phyloP scores from a whole-genome alignment of 345 rosid species.

The Eutrema yunnanense region DNA sequence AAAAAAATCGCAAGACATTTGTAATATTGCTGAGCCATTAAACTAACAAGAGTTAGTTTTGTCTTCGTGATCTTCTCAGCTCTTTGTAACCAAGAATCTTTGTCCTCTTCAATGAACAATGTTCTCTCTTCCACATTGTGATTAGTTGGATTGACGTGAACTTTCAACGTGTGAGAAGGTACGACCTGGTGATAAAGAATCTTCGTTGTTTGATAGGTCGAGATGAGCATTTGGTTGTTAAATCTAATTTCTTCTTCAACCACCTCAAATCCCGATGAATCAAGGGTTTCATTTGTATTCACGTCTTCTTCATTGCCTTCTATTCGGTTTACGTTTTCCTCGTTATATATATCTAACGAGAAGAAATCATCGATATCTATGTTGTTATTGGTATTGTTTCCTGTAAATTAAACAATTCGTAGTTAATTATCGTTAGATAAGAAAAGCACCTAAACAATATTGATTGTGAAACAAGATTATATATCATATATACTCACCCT shows the following conservation, averaged over 20 bases:
- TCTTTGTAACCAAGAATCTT: slow-evolving; percentile 27
- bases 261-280: slow-evolving; percentile 58
- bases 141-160: slow-evolving; percentile 47
- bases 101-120: slow-evolving; percentile 19
- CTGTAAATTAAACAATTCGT: slow-evolving; percentile 23
- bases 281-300: slow-evolving; percentile 33
- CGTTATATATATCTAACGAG: slow-evolving; percentile 54
- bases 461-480: background rate
- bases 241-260: slow-evolving; percentile 59
- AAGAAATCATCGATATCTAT: slow-evolving; percentile 46
- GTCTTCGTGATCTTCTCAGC: slow-evolving; percentile 22
- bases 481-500: slow-evolving; percentile 36
- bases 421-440: background rate
- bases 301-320: slow-evolving; percentile 33
- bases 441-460: background rate
- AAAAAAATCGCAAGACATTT: slow-evolving; percentile 14
- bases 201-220: slow-evolving; percentile 66
- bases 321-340: slow-evolving; percentile 20
- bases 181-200: slow-evolving; percentile 74
- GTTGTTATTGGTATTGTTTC: slow-evolving; percentile 19
- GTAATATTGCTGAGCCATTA: slow-evolving; percentile 26
- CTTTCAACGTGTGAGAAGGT: slow-evolving; percentile 73
- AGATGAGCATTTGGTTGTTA: slow-evolving; percentile 64
- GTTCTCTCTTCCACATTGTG: slow-evolving; percentile 25
- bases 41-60: slow-evolving; percentile 16